Evolutionary conservation across 177 flowering plant genomes (phyloP).

Genomic region (Vitis hybrid): DNA sequence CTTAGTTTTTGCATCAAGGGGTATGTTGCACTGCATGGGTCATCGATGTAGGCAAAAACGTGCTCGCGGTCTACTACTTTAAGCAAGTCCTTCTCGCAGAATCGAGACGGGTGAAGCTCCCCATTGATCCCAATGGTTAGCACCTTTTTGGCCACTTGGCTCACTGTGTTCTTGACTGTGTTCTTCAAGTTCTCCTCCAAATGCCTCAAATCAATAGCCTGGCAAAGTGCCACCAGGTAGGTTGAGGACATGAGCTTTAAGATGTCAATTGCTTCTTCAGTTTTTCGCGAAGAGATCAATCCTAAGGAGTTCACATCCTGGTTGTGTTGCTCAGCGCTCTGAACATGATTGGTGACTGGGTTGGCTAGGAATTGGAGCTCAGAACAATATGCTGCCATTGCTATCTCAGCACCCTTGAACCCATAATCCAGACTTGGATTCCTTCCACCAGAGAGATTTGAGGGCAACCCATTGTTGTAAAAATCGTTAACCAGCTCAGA

Average conservation of each 20-base stretch:
- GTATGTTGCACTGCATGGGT: conserved; percentile 60
- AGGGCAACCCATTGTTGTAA: conserved; percentile 84
- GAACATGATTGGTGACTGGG: conserved; percentile 81
- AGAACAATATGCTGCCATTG: conserved; percentile 79
- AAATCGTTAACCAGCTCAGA: conserved; percentile 80
- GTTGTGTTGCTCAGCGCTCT: conserved; percentile 86
- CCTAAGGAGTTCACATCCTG: conserved; percentile 87
- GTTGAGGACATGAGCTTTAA: conserved; percentile 76
- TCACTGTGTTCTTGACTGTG: conserved; percentile 64
- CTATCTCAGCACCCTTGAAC: conserved; percentile 74
- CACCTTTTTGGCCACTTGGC: conserved; percentile 61
- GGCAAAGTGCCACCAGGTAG: conserved; percentile 66
- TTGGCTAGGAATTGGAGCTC: conserved; percentile 82
- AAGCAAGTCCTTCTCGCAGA: conserved; percentile 70
- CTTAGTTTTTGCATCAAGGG: conserved; percentile 72
- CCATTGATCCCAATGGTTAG: conserved; percentile 55
- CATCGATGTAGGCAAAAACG: conserved; percentile 64
- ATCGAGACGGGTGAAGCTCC: conserved; percentile 63
- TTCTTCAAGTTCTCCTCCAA: conserved; percentile 67
- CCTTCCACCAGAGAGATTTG: conserved; percentile 67
- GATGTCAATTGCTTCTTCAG: conserved; percentile 70
- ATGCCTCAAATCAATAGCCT: conserved; percentile 72
- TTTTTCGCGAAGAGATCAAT: conserved; percentile 67
- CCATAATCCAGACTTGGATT: conserved; percentile 88
- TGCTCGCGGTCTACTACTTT: conserved; percentile 64